Evolutionary conservation across 2,329 filamentous ascomycete species (phyloP).

Genomic region (Ophiostoma sp.): DNA sequence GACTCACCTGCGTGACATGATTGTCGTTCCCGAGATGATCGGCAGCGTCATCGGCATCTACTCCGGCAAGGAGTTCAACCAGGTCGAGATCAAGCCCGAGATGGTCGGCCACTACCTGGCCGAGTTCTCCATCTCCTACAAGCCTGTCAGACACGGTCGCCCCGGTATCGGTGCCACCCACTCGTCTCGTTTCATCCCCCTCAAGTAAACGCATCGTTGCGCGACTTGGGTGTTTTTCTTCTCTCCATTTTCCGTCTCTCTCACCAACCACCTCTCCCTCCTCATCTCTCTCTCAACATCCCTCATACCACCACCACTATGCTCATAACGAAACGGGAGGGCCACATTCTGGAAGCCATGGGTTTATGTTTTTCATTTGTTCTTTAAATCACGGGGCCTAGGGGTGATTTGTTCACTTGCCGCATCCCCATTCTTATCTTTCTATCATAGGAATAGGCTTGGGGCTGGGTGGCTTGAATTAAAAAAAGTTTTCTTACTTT

Average conservation of each 20-base stretch:
- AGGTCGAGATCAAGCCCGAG: slow-evolving; percentile 99
- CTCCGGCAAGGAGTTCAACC: slow-evolving; percentile 99
- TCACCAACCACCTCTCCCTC: neutral
- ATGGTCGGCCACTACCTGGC: slow-evolving; percentile 99
- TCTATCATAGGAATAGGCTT: neutral
- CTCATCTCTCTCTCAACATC: neutral
- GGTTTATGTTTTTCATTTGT: slow-evolving; percentile 18
- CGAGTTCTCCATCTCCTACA: slow-evolving; percentile 99
- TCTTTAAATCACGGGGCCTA: slow-evolving; percentile 13
- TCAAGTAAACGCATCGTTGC: slow-evolving; percentile 68
- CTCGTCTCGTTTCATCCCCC: slow-evolving; percentile 99
- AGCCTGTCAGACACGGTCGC: slow-evolving; percentile 99
- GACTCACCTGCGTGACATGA: slow-evolving; percentile 99
- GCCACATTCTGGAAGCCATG: slow-evolving; percentile 16
- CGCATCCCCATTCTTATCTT: neutral
- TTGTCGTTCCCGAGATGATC: slow-evolving; percentile 99
- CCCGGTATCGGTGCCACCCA: slow-evolving; percentile 99
- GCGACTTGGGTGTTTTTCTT: slow-evolving; percentile 11
- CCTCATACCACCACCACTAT: slow-evolving; percentile 1
- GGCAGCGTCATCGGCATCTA: slow-evolving; percentile 98
- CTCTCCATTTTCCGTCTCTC: neutral
- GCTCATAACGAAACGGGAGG: slow-evolving; percentile 12
- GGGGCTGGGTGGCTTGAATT: slow-evolving; percentile 20
- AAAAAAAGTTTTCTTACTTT: slow-evolving; percentile 19
- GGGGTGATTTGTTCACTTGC: slow-evolving; percentile 2